phyloP scores from a whole-genome alignment of 2,329 filamentous ascomycete species.

The Ascochyta clinopodiicola region DNA sequence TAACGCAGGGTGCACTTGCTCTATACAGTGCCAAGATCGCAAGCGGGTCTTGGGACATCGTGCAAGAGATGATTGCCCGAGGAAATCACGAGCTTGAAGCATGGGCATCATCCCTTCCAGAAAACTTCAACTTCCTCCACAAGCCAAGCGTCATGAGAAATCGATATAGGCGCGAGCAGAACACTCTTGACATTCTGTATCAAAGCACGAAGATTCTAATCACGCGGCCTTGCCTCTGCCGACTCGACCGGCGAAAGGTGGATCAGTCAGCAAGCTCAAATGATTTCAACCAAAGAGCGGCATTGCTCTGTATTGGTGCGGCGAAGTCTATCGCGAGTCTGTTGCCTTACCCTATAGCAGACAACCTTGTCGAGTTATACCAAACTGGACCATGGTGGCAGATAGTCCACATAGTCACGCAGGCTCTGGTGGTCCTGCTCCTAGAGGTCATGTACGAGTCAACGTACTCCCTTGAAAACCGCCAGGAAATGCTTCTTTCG shows the following conservation, averaged over 20 bases:
- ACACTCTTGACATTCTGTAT: slow-evolving; percentile 29
- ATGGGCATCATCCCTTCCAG: slow-evolving; percentile 42
- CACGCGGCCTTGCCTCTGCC: slow-evolving; percentile 50
- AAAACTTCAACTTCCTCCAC: slow-evolving; percentile 25
- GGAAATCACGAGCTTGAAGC: slow-evolving; percentile 40
- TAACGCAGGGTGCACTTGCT: slow-evolving; percentile 40
- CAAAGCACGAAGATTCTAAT: slow-evolving; percentile 43
- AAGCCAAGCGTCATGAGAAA: background rate
- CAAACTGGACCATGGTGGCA: slow-evolving; percentile 48
- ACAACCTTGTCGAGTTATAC: slow-evolving; percentile 21
- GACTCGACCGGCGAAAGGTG: slow-evolving; percentile 39
- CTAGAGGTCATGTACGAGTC: slow-evolving; percentile 44
- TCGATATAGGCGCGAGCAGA: slow-evolving; percentile 19
- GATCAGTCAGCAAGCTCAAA: slow-evolving; percentile 39
- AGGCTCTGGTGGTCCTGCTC: slow-evolving; percentile 47
- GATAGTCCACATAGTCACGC: slow-evolving; percentile 42
- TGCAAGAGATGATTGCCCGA: slow-evolving; percentile 40
- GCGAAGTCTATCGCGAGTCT: slow-evolving; percentile 44
- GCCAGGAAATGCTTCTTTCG: slow-evolving; percentile 30
- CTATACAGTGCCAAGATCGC: slow-evolving; percentile 43
- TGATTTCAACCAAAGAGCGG: slow-evolving; percentile 41
- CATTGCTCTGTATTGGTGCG: slow-evolving; percentile 42
- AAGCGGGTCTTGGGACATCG: slow-evolving; percentile 42
- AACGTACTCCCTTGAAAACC: slow-evolving; percentile 22
- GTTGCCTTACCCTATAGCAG: slow-evolving; percentile 34